phyloP scores from a whole-genome alignment of 2,329 filamentous ascomycete genomes.

The Didymella arachidicola region DNA sequence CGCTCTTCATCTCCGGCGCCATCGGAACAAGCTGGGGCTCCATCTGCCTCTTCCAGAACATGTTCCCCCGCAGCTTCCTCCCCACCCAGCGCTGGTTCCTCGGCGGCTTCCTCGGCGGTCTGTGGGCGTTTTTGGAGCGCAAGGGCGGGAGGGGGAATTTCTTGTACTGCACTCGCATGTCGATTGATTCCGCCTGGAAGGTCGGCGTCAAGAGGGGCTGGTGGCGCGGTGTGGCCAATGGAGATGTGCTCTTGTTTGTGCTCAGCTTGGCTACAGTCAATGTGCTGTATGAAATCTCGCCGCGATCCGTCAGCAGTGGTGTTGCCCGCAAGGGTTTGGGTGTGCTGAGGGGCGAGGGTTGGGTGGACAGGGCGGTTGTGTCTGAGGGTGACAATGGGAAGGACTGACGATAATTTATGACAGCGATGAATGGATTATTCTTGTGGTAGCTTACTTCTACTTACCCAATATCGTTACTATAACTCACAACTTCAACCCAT shows the following conservation, averaged over 20 bases:
- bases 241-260: conserved; percentile 86
- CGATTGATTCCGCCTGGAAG: conserved; percentile 87
- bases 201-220: conserved; percentile 89
- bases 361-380: conserved; percentile 65
- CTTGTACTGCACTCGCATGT: conserved; percentile 78
- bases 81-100: conserved; percentile 89
- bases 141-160: conserved; percentile 68
- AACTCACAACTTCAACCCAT: too few relatives aligned
- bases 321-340: conserved; percentile 75
- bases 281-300: conserved; percentile 76
- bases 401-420: conserved; percentile 9
- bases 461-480: too few relatives aligned
- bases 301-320: conserved; percentile 70
- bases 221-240: conserved; percentile 83
- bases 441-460: too few relatives aligned
- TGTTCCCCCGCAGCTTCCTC: conserved; percentile 76
- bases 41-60: conserved; percentile 85
- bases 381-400: conserved; percentile 16
- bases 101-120: conserved; percentile 81
- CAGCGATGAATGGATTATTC: too few relatives aligned
- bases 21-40: conserved; percentile 87
- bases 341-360: conserved; percentile 78
- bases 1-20: conserved; percentile 80
- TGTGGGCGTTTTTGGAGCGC: conserved; percentile 83
- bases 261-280: conserved; percentile 79